Evolutionary conservation across 495 filamentous ascomycete genomes (phyloP).

Genomic region (Daldinia caldariorum): DNA sequence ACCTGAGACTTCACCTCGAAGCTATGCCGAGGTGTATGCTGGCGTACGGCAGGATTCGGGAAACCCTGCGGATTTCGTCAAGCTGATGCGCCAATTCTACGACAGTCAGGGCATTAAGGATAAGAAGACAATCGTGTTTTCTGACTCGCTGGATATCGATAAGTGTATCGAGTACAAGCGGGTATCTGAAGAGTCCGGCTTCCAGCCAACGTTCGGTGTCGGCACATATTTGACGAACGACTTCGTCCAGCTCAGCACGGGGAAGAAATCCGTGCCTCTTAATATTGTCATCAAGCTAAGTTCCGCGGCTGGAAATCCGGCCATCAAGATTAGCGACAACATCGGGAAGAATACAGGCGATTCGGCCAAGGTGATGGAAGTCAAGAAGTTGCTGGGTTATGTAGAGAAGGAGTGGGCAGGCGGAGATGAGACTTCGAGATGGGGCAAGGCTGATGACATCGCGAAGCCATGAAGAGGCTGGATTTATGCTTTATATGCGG

Average conservation of each 20-base stretch:
- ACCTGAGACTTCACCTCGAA: slow-evolving; percentile 45
- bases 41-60: slow-evolving; percentile 96
- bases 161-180: slow-evolving; percentile 89
- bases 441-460: slow-evolving; percentile 62
- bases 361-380: slow-evolving; percentile 75
- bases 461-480: slow-evolving; percentile 16
- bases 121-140: slow-evolving; percentile 95
- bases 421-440: slow-evolving; percentile 85
- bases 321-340: slow-evolving; percentile 97
- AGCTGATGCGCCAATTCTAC: slow-evolving; percentile 87
- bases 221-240: slow-evolving; percentile 98
- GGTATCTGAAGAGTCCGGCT: slow-evolving; percentile 79
- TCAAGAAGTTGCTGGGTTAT: slow-evolving; percentile 88
- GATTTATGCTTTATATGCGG: slow-evolving; percentile 1
- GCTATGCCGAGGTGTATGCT: slow-evolving; percentile 86
- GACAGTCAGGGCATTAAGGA: slow-evolving; percentile 75
- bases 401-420: slow-evolving; percentile 82
- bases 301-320: slow-evolving; percentile 80
- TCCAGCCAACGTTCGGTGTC: slow-evolving; percentile 87
- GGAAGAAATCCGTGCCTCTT: slow-evolving; percentile 87
- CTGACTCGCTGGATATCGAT: slow-evolving; percentile 91
- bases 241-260: slow-evolving; percentile 71
- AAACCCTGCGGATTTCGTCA: slow-evolving; percentile 83
- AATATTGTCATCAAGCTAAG: slow-evolving; percentile 98
- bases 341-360: slow-evolving; percentile 96